A percentile compares a stretch with the other conserved stretches of the same genome.
These are phyloP conservation scores for Saccharomyces hybrid DNA, from an alignment of 1,139 yeast genomes.

Conservation along the genomic window DNA sequence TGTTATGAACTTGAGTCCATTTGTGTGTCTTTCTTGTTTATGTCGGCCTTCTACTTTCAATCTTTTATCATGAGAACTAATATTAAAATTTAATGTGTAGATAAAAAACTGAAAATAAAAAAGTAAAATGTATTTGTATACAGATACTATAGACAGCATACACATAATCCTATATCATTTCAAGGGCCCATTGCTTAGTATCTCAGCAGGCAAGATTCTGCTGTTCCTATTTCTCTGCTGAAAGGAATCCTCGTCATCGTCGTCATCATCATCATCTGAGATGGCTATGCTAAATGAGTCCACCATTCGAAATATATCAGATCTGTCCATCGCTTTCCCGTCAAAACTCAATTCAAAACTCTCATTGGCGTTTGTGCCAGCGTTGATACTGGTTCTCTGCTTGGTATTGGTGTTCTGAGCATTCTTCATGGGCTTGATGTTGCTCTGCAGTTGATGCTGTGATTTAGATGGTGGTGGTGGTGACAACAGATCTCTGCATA, in stretches of 20 bases:
- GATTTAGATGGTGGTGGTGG: not conserved
- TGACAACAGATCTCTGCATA: not conserved
- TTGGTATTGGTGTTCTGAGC: not conserved
- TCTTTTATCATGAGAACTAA: too few relatives aligned
- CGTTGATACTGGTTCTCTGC: not conserved
- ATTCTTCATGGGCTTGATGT: constrained; percentile 1
- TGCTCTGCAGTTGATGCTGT: not conserved
- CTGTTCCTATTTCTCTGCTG: constrained; percentile 7
- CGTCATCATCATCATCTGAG: constrained; percentile 20
- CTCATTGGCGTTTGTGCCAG: constrained; percentile 14
- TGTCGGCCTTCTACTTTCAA: too few relatives aligned
- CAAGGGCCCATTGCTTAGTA: constrained; percentile 7
- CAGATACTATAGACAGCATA: not conserved
- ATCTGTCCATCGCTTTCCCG: constrained; percentile 38
- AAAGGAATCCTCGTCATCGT: constrained; percentile 5
- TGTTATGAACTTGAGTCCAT: too few relatives aligned
- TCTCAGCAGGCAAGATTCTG: constrained; percentile 12
- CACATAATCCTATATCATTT: not conserved
- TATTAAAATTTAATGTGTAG: not conserved
- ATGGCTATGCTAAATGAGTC: constrained; percentile 32
- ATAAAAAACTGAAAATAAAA: not conserved
- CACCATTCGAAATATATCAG: constrained; percentile 35
- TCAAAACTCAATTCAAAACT: constrained; percentile 37
- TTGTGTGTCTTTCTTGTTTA: too few relatives aligned
- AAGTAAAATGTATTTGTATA: not conserved